Evolutionary conservation across 192 early-diverging fungal genomes (phyloP), one percentile per base, ranked within the genome.

Genomic region (Podochytrium sp.): DNA sequence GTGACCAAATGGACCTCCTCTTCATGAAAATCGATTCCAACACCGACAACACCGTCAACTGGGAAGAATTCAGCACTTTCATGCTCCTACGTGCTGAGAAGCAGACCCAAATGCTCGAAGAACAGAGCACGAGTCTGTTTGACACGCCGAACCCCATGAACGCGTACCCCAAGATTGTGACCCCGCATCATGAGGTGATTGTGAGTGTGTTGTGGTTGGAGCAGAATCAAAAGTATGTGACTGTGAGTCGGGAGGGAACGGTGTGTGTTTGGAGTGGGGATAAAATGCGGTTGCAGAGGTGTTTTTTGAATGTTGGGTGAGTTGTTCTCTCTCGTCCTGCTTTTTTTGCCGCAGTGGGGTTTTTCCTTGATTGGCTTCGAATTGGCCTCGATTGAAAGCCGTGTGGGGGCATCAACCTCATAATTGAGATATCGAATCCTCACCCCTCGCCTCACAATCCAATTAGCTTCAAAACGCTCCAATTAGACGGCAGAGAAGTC

Each of bases 1-100:
- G 83, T n/a, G 83, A 86, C 58, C 86, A 87, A 69, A 86, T 89
- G 83, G 66, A 42, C 5, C 56, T 80, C 7, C 66, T 89, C 25
- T 87, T 89, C 67, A 88, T 89, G 86, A 80, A 87, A 47, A 84
- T 89, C 38, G 87, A 87, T 73, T 75, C 83, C 1, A 86, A 87
- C 74, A 83, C 80, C 57, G 85, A 87, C 71, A 82, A 84, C 30
- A 60, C 70, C 2, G 72, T 89, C 20, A 79, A 85, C 63, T 89
- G 87, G 87, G 84, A 89, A 62, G 87, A 85, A 69, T 89, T 89
- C 73, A 78, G 79, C 62, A 81, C 85, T 10, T 89, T 81, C 62
- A 84, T 89, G 80, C 76, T 89, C 23, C 51, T 84, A 20, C 73
- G 82, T 25, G 83, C 79, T 14, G 82, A 89, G 51, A 76, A 79